phyloP scores from a whole-genome alignment of 2,329 filamentous ascomycete species.

The Ceratocystiopsis sp. region DNA sequence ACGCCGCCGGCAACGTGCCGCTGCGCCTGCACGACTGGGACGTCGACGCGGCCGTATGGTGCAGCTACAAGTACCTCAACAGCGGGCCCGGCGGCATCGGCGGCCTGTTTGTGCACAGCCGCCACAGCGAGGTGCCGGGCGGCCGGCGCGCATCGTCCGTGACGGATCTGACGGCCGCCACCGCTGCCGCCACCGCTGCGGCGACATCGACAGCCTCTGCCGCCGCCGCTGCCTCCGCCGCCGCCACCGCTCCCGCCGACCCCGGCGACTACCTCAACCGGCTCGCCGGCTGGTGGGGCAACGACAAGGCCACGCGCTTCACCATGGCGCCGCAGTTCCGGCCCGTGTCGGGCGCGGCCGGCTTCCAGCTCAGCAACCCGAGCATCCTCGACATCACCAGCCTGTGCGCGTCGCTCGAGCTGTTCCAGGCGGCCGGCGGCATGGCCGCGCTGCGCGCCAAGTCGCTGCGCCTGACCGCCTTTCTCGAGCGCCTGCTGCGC shows the following conservation, averaged over 20 bases:
- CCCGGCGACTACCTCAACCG: conserved; percentile 38
- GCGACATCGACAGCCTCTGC: no score
- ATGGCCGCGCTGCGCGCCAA: conserved; percentile 55
- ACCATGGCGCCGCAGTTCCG: conserved; percentile 68
- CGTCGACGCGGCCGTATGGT: conserved; percentile 86
- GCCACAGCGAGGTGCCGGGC: conserved; percentile 40
- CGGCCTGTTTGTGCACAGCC: conserved; percentile 64
- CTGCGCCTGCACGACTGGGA: conserved; percentile 71
- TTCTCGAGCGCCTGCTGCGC: conserved; percentile 52
- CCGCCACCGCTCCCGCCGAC: conserved; percentile 14
- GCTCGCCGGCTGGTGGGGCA: conserved; percentile 76
- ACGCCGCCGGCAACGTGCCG: conserved; percentile 64
- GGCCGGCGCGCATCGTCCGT: conserved; percentile 3
- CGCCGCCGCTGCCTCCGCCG: background rate
- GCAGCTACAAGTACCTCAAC: conserved; percentile 93
- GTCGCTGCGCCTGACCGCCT: conserved; percentile 56
- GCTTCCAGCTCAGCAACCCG: conserved; percentile 73
- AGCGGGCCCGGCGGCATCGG: conserved; percentile 72
- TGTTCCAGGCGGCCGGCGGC: conserved; percentile 50
- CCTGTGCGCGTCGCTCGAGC: conserved; percentile 54
- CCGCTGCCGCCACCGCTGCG: no score
- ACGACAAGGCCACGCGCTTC: conserved; percentile 60
- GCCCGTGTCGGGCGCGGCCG: conserved; percentile 60
- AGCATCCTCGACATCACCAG: conserved; percentile 62
- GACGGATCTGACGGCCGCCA: no score